Percentiles rank a stretch among this genome's conserved stretches.
Evolutionary conservation across 2,329 filamentous ascomycete genomes (phyloP).

Genomic region (Sporothrix curviconia): DNA sequence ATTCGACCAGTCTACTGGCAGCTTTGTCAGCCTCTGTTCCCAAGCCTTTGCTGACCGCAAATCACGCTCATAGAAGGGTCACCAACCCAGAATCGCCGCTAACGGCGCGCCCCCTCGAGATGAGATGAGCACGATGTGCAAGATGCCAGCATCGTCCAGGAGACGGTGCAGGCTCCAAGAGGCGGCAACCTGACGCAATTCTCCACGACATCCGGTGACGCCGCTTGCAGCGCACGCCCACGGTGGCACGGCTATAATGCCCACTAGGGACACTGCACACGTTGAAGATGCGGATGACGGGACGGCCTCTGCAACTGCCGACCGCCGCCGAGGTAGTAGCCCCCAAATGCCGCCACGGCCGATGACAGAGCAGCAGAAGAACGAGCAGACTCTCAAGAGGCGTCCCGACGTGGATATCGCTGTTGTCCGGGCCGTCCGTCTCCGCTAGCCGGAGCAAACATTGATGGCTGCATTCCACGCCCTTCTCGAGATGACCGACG

Average conservation of each 20-base stretch:
- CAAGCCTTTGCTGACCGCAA: slow-evolving; percentile 11
- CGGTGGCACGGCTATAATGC: too few relatives aligned
- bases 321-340: slow-evolving; percentile 43
- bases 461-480: slow-evolving; percentile 96
- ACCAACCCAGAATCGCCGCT: slow-evolving; percentile 55
- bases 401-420: slow-evolving; percentile 74
- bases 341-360: slow-evolving; percentile 81
- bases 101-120: slow-evolving; percentile 57
- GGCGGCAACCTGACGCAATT: slow-evolving; percentile 20
- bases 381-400: slow-evolving; percentile 81
- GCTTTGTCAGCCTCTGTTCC: too few relatives aligned
- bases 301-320: slow-evolving; percentile 24
- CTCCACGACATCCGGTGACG: slow-evolving; percentile 24
- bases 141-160: slow-evolving; percentile 45
- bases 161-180: slow-evolving; percentile 35
- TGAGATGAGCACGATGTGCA: slow-evolving; percentile 66
- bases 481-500: slow-evolving; percentile 74
- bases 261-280: too few relatives aligned
- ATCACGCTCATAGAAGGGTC: slow-evolving; percentile 30
- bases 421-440: slow-evolving; percentile 82
- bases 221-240: slow-evolving; percentile 27
- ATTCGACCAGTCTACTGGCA: background rate
- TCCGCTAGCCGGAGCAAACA: slow-evolving; percentile 75
- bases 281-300: too few relatives aligned
- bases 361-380: slow-evolving; percentile 72